Base-by-base conservation (phyloP, 441 rosid genomes). In the Pelargonium myrrhifolium region DNA sequence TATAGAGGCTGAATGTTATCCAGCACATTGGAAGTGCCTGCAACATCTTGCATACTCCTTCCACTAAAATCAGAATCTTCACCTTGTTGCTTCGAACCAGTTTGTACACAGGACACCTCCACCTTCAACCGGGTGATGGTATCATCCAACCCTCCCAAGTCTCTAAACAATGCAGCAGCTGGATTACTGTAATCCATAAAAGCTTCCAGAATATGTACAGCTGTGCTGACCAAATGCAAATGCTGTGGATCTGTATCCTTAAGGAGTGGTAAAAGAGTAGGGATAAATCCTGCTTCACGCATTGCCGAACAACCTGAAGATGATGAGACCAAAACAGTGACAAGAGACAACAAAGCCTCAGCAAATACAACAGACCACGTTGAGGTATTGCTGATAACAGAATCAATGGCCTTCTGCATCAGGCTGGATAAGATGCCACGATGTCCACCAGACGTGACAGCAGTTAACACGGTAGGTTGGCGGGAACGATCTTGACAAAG, bases 171-270 rank as follows among this genome's bases (percentile, higher is more conserved):
- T 63, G 92, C 83, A 79, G 93, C 97, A 71, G 98, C 97, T 64
- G 97, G 97, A 77, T 89, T 87, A 73, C 98, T 92, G 74, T 88
- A 92, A 73, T 89, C 99, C 98, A 94, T 94, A 76, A 94, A 92
- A 65, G 91, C 89, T 75, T 89, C 98, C 45, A 94, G 81, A 80
- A 92, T 84, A 77, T 86, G 90, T 74, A 94, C 96, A 65, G 98
- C 93, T 9, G 94, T 78, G 71, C 93, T 79, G 69, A 94, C 98
- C 85, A 94, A 78, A 79, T 92, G 96, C 86, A 94, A 75, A 75
- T 94, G 94, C 75, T 88, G 97, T 35, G 91, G 92, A 78, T 94
- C 89, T 66, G 90, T 88, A 76, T 92, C 99, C 82, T 90, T 90
- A 58, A 95, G 88, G 68, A 95, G 93, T 75, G 98, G 99, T 71